Evolutionary conservation across 2,329 filamentous ascomycete species (phyloP), one percentile per base, ranked within the genome.

Genomic region (Penicillium sp.): DNA sequence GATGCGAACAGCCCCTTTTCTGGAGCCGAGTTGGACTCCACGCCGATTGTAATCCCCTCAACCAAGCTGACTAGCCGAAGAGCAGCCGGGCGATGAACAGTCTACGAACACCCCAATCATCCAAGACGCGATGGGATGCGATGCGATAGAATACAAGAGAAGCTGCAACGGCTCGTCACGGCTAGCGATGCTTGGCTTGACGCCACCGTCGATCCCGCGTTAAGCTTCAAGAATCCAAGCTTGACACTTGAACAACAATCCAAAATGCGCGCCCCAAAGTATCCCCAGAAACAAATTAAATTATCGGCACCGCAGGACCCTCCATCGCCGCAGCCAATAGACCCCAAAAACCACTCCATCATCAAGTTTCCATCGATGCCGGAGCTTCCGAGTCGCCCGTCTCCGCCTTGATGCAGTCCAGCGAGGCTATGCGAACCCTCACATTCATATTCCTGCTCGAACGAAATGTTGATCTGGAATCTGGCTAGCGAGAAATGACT

Each of bases 371-470:
- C 39, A 34, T 48, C 43, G 43, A 55, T 50, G 21, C 52, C 55
- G 55, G 49, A 5, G 43, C 49, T 30, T 55, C 55, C 55, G 52
- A 53, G n/a, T 27, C 34, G 23, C 34, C 53, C 41, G 40, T 40
- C 18, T 29, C 32, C 41, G 20, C 37, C n/a, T n/a, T n/a, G n/a
- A n/a, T n/a, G n/a, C n/a, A n/a, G n/a, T n/a, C n/a, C n/a, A n/a
- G n/a, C n/a, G n/a, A n/a, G n/a, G n/a, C n/a, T n/a, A n/a, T n/a
- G n/a, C n/a, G n/a, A n/a, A n/a, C n/a, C n/a, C n/a, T n/a, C n/a
- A n/a, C n/a, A n/a, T n/a, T n/a, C n/a, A n/a, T n/a, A n/a, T n/a
- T n/a, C n/a, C n/a, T n/a, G n/a, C n/a, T n/a, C n/a, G n/a, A n/a
- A n/a, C n/a, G n/a, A n/a, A n/a, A n/a, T n/a, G n/a, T n/a, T n/a